Conservation (phyloP, 495 filamentous ascomycete species). For the Neurospora terricola region DNA sequence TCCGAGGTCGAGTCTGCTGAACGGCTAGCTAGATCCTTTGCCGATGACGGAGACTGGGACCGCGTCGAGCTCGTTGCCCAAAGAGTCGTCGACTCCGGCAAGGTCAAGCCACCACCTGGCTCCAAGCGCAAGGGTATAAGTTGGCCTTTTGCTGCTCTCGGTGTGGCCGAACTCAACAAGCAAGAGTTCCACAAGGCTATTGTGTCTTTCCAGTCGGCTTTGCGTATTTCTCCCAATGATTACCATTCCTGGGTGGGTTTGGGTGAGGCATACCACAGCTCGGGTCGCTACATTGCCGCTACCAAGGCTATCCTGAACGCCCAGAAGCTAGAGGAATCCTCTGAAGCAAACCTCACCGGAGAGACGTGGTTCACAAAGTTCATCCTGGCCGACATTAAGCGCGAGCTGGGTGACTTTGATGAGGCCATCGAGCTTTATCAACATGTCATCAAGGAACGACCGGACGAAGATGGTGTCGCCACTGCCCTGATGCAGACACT, state of each 20-base stretch:
- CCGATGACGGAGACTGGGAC: slow-evolving; percentile 89
- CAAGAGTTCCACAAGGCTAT: slow-evolving; percentile 83
- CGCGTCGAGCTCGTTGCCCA: slow-evolving; percentile 87
- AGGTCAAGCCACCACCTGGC: slow-evolving; percentile 76
- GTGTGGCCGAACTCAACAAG: slow-evolving; percentile 91
- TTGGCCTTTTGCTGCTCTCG: slow-evolving; percentile 94
- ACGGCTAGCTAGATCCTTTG: slow-evolving; percentile 72
- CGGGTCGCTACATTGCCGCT: slow-evolving; percentile 82
- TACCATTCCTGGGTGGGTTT: slow-evolving; percentile 95
- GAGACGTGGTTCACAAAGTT: slow-evolving; percentile 91
- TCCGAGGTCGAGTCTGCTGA: slow-evolving; percentile 83
- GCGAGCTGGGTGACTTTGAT: slow-evolving; percentile 83
- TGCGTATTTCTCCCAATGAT: slow-evolving; percentile 70
- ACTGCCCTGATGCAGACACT: slow-evolving; percentile 81
- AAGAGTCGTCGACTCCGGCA: slow-evolving; percentile 86
- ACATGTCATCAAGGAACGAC: slow-evolving; percentile 52
- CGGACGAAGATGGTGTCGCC: slow-evolving; percentile 72
- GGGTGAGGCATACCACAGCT: slow-evolving; percentile 91
- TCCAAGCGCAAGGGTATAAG: slow-evolving; percentile 84
- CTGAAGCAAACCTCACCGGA: slow-evolving; percentile 28
- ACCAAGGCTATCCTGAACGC: slow-evolving; percentile 85
- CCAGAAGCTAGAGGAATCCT: slow-evolving; percentile 52
- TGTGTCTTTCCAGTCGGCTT: slow-evolving; percentile 82
- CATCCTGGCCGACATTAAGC: slow-evolving; percentile 91
- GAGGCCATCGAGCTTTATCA: slow-evolving; percentile 69